Evolutionary conservation across 441 rosid genomes (phyloP), one percentile per base, ranked within the genome.

Genomic region (Arabidopsis lyrata): DNA sequence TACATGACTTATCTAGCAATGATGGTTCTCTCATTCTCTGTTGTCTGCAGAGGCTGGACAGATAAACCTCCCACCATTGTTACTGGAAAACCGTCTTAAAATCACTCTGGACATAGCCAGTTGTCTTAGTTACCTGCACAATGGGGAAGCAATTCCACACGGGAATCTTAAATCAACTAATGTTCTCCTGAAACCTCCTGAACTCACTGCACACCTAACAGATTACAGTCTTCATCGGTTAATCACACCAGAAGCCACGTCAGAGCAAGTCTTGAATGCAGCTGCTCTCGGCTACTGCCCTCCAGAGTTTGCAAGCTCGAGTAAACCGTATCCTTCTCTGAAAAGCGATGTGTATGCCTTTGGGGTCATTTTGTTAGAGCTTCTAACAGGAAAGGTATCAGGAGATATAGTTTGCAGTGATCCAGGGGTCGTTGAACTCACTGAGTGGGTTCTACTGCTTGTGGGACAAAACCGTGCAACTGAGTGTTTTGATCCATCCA

Each of bases 121-220:
- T 59, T 88, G 94, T 78, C 86, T 85, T 70, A 85, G 78, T 81
- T 87, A 83, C 83, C 84, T 88, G 8, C 94, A 88, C 66, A 88
- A 84, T 6, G 88, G 84, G 73, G 77, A 78, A 76, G 84, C 91
- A 64, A 88, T 88, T 72, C 94, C 94, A 7, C 94, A 88, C 52
- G 94, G 94, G 58, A 88, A 88, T 83, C 87, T 88, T 12, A 88
- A 88, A 74, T 88, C 94, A n/a, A 81, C 88, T 4, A 87, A 88
- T 80, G 79, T 88, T 75, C 71, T 88, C 66, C 42, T 88, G 31
- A 77, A 82, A 76, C 63, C 80, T 66, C 87, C 82, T 1, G 72
- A 80, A 8, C 58, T 85, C 72, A 83, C 77, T 39, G 83, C 86
- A 20, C 77, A 68, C 63, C 69, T 88, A 64, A 85, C 90, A 5